Conservation (phyloP, 2,329 filamentous ascomycete species). For the Nannizzia gypsea region DNA sequence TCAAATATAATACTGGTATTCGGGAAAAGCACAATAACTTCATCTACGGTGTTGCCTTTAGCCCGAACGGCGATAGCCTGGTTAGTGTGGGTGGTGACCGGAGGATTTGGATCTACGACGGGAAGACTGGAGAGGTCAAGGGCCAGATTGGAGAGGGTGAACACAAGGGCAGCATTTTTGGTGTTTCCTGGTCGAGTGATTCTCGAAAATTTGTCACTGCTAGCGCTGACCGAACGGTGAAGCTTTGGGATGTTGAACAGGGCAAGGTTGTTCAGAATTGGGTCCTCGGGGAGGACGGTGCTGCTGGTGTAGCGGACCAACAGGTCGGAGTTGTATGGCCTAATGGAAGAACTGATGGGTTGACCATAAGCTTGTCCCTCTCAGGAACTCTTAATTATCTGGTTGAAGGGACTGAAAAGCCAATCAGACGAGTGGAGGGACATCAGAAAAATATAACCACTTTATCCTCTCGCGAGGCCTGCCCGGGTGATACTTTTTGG, state of each 20-base stretch:
- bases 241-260: slow-evolving; percentile 80
- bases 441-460: slow-evolving; percentile 88
- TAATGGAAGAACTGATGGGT: slow-evolving; percentile 63
- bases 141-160: slow-evolving; percentile 58
- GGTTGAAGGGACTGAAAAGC: slow-evolving; percentile 55
- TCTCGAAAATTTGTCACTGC: slow-evolving; percentile 79
- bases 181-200: slow-evolving; percentile 79
- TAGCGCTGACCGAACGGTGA: slow-evolving; percentile 87
- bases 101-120: slow-evolving; percentile 88
- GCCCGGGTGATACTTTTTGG: slow-evolving; percentile 52
- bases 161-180: slow-evolving; percentile 87
- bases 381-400: slow-evolving; percentile 87
- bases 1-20: slow-evolving; percentile 85
- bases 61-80: slow-evolving; percentile 68
- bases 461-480: slow-evolving; percentile 46
- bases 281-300: slow-evolving; percentile 56
- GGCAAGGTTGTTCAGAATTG: slow-evolving; percentile 70
- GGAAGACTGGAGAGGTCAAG: slow-evolving; percentile 80
- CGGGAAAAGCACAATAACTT: slow-evolving; percentile 75
- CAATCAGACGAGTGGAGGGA: slow-evolving; percentile 63
- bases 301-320: slow-evolving; percentile 58
- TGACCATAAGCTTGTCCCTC: slow-evolving; percentile 82
- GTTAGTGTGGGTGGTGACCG: slow-evolving; percentile 89
- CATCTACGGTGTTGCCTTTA: slow-evolving; percentile 77
- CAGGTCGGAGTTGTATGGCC: slow-evolving; percentile 94